A percentile compares a stretch with the other conserved stretches of the same genome.
Conservation (phyloP, 805 yeast species). For the Barnettozyma sucrosica region DNA sequence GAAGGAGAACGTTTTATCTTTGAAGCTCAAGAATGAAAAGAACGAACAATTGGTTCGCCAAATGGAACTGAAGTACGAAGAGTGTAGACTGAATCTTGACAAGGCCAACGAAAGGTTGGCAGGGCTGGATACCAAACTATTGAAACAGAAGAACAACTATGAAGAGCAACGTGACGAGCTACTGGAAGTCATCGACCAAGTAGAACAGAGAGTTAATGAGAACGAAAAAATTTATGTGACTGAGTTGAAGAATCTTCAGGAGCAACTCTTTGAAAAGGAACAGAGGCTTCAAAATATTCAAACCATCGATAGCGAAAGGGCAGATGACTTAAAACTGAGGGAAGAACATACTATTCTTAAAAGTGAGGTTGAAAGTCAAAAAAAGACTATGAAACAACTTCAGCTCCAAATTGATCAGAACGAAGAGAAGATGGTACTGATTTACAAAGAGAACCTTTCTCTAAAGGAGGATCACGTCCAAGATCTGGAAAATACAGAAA, state of each 20-base stretch:
- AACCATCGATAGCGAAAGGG: background rate
- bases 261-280: constrained; percentile 23
- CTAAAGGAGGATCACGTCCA: constrained; percentile 23
- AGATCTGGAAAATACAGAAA: constrained; percentile 5
- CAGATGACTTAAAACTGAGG: constrained; percentile 1
- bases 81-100: constrained; percentile 8
- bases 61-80: constrained; percentile 12
- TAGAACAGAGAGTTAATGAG: constrained; percentile 50
- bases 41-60: constrained; percentile 11
- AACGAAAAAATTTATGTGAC: constrained; percentile 43
- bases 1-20: constrained; percentile 24
- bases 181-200: constrained; percentile 49
- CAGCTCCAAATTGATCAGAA: constrained; percentile 17
- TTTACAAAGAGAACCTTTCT: constrained; percentile 25
- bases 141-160: constrained; percentile 40
- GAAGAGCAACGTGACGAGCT: constrained; percentile 55
- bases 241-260: constrained; percentile 37
- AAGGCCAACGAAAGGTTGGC: constrained; percentile 15
- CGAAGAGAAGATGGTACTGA: constrained; percentile 8
- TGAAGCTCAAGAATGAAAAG: constrained; percentile 7
- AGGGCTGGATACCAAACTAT: constrained; percentile 36
- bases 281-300: background rate
- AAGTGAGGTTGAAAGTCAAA: constrained; percentile 25
- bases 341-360: constrained; percentile 29
- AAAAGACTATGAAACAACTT: constrained; percentile 24